Evolutionary conservation across 768 basidiomycete species (phyloP), one percentile per base, ranked within the genome.

Genomic region (Gymnopilus junonius): DNA sequence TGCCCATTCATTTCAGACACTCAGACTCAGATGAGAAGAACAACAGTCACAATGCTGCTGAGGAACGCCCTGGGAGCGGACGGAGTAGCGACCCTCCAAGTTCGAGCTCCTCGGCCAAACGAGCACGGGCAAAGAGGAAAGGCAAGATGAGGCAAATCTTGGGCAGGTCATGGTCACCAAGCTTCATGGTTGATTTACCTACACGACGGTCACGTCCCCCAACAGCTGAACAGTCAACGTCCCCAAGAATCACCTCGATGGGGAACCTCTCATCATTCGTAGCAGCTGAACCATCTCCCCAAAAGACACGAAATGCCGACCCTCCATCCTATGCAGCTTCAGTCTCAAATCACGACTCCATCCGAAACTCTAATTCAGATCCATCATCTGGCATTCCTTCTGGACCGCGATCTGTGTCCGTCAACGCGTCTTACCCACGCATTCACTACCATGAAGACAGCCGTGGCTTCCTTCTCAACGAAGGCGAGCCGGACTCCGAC

Each of bases 1-100:
- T 83, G 4, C 80, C 80, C 2, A 74, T 84, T 31, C 69, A 74
- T 10, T 83, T 83, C 66, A 70, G 80, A 32, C 80, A 82, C 69
- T 81, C 82, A 3, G 74, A 64, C 59, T 68, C 70, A 8, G 64
- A 63, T 8, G 62, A 65, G 8, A 58, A 54, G 29, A 62, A 63
- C 23, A 54, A 39, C 57, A 35, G 23, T 35, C 20, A 54, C 23
- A 55, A 23, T 37, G 42, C 42, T 11, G 27, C 14, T 21, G 54
- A 56, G 15, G 58, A 60, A 11, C 64, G 62, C 14, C 67, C 61
- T 10, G 32, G 27, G 50, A 68, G 64, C 37, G 69, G 56, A n/a
- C 17, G 42, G 54, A 60, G 65, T 32, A 29, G 15, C n/a, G 61
- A 68, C 6, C 59, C 61, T 17, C 58, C 64, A 10, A 69, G 70